Base-by-base conservation (phyloP, 805 yeast species). In the Sungouiozyma ichnusensis region DNA sequence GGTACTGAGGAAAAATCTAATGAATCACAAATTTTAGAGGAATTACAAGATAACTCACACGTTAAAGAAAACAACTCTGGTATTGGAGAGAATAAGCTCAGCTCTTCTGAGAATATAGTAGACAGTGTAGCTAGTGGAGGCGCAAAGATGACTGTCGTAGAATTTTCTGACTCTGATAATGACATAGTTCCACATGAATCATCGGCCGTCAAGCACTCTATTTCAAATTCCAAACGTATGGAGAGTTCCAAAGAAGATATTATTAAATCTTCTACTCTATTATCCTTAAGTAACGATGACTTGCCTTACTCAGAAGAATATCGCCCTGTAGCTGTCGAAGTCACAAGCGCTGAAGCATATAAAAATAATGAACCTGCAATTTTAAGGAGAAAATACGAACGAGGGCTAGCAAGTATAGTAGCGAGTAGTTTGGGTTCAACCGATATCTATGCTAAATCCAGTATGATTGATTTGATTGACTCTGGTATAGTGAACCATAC, bases 401-500 rank as follows among this genome's bases (percentile, higher is more conserved):
- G 50, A 24, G 44, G 42, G 3, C 40, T 56, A 15, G 44, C 51
- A 8, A 44, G 39, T 3, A 42, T 43, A 13, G 48, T 49, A 2
- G 24, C 41, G n/a, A 36, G 36, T 13, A 44, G 38, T 18, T 38
- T 54, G 20, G 39, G 27, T 1, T 41, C 48, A 6, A 36, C 40
- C 15, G 19, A 33, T 11, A 17, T 35, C 1, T 48, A 48, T 35
- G 36, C 40, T 4, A 50, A 45, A 27, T 18, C 36, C 15, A 38
- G 37, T 2, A 37, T 58, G 3, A 29, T 36, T 13, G 42, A 44
- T 11, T 31, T 57, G 32, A 48, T 58, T 3, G 44, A 48, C 18
- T 39, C 48, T 2, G 60, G 61, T 13, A 41, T 60, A 9, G 46
- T 48, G 7, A 32, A 36, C 9, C 60, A 57, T 36, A 36, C 37